Conservation (phyloP, 495 filamentous ascomycete genomes). For the Acidomyces sp. region DNA sequence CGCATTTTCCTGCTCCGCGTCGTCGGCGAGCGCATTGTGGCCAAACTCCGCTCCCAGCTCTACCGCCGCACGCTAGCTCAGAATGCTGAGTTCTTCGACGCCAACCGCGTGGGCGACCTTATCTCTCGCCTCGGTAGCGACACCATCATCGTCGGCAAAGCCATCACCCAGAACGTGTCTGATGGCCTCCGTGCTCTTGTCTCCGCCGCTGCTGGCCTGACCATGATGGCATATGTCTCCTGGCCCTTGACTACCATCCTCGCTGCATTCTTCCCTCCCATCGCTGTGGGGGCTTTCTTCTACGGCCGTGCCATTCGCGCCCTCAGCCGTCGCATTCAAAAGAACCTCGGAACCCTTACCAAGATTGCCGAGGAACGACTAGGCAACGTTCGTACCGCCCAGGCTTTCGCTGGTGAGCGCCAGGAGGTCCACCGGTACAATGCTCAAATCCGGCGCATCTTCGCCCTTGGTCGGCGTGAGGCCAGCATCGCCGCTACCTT, state of each 20-base stretch:
- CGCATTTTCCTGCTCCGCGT: slow-evolving; percentile 89
- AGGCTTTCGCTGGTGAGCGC: slow-evolving; percentile 87
- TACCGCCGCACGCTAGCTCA: slow-evolving; percentile 85
- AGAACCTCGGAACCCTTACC: slow-evolving; percentile 76
- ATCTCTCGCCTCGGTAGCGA: slow-evolving; percentile 92
- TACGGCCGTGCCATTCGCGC: slow-evolving; percentile 80
- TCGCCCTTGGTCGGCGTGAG: slow-evolving; percentile 70
- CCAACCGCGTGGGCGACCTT: slow-evolving; percentile 88
- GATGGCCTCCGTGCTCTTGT: slow-evolving; percentile 82
- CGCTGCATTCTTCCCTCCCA: slow-evolving; percentile 73
- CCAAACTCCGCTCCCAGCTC: slow-evolving; percentile 73
- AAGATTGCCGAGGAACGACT: slow-evolving; percentile 95
- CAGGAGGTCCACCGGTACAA: slow-evolving; percentile 86
- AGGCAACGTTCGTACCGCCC: slow-evolving; percentile 88
- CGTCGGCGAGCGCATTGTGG: slow-evolving; percentile 86
- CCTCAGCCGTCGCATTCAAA: slow-evolving; percentile 79
- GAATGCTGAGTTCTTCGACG: slow-evolving; percentile 97
- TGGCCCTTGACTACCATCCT: slow-evolving; percentile 80
- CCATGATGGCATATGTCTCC: slow-evolving; percentile 84
- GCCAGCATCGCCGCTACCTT: slow-evolving; percentile 82
- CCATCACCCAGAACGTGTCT: slow-evolving; percentile 92
- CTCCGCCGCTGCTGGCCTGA: slow-evolving; percentile 75
- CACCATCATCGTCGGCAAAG: slow-evolving; percentile 94
- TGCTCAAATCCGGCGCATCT: slow-evolving; percentile 79
- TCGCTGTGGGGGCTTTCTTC: slow-evolving; percentile 81